Percentiles rank a stretch among this genome's conserved stretches.
Conservation (phyloP, 305 asterid genomes). For the Coffea humblotiana region DNA sequence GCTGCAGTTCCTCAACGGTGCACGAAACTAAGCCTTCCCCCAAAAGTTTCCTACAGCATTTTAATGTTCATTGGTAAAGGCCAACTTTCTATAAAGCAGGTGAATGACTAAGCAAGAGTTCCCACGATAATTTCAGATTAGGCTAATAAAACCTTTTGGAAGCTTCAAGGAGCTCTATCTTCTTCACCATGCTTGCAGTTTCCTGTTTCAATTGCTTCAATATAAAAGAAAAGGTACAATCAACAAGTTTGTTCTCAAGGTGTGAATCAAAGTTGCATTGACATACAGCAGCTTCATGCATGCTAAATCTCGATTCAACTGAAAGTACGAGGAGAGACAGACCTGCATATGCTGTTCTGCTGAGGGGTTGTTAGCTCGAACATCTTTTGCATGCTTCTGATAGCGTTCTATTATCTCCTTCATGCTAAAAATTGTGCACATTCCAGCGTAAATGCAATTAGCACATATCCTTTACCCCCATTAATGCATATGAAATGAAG, state of each 20-base stretch:
- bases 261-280: not conserved
- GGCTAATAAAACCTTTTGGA: slow-evolving; percentile 50
- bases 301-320: not conserved
- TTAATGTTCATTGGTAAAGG: not conserved
- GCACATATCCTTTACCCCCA: not conserved
- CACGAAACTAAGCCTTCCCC: slow-evolving; percentile 75
- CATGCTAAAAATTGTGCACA: slow-evolving; percentile 44
- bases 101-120: not conserved
- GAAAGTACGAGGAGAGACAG: not conserved
- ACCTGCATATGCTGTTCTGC: slow-evolving; percentile 65
- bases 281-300: not conserved
- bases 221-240: not conserved
- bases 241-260: not conserved
- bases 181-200: slow-evolving; percentile 63
- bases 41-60: slow-evolving; percentile 55
- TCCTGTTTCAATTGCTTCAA: slow-evolving; percentile 66
- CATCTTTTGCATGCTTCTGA: slow-evolving; percentile 58
- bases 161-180: slow-evolving; percentile 76
- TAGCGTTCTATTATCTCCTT: slow-evolving; percentile 68
- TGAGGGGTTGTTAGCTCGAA: slow-evolving; percentile 48
- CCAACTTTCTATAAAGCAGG: not conserved
- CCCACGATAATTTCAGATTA: not conserved
- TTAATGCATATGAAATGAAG: not conserved
- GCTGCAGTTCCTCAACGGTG: slow-evolving; percentile 68
- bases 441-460: not conserved